Base-by-base conservation (phyloP, 106 monocot genomes). In the Cymbidium sinense region DNA sequence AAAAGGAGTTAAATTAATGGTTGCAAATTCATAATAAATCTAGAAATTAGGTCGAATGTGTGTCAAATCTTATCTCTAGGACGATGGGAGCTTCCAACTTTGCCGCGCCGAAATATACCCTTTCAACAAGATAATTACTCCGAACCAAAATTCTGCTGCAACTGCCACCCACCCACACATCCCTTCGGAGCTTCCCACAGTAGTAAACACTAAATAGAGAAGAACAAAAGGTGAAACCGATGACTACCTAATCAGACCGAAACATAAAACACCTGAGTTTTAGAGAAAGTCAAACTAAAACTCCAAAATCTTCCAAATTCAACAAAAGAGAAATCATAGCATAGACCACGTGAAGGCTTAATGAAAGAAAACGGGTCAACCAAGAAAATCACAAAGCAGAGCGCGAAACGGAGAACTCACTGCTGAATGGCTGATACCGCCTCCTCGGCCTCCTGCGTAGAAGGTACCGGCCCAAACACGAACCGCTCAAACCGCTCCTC, bases 381-480 rank as follows among this genome's bases (percentile, higher is more conserved):
- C 12, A 52, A 52, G 17, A 52, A 41, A 41, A 41, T 41, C 41
- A 9, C 41, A 41, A 41, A 41, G 41, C 6, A 41, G 9, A 41
- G 41, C 41, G 41, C 41, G 10, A 29, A 29, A 5, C 67, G 7
- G 9, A 47, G 7, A 78, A 51, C 79, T 73, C 19, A 79, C 79
- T 73, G 73, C 72, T 73, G 72, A 25, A 79, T 33, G 0, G 73
- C 15, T 34, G 79, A 79, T 12, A 79, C 73, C 1, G 79, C 79
- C 2, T 79, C 79, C 79, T 79, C 73, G 23, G 79, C 79, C 79
- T 79, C 79, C 72, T 79, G 50, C 52, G 25, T 61, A 7, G 79
- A 58, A 18, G 79, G 79, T 2, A 36, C 79, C 54, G 51, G 28
- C 27, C 55, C 79, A 33, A 79, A 79, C 13, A 79, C 79, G 79